Evolutionary conservation across 352 stramenopile genomes (phyloP).

Genomic region (Phytophthora cactorum): DNA sequence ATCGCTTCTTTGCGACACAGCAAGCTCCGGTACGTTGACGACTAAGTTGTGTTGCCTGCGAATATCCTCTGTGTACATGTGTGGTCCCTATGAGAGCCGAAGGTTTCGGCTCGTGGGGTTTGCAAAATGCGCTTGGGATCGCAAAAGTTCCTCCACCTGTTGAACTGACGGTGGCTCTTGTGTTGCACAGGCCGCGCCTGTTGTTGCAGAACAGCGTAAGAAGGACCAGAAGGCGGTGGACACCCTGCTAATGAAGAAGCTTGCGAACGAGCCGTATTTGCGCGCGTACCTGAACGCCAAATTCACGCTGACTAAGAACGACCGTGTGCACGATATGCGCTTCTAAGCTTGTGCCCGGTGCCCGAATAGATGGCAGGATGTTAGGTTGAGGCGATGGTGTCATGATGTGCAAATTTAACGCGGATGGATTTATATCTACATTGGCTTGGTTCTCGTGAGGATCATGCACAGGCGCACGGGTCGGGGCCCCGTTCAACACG

Average conservation of each 20-base stretch:
- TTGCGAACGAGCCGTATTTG: conserved; percentile 84
- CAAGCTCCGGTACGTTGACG: conserved; percentile 44
- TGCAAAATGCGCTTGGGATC: conserved; percentile 73
- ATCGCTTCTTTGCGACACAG: conserved; percentile 89
- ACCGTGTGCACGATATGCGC: conserved; percentile 97
- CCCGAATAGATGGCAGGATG: conserved; percentile 11
- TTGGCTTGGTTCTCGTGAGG: background rate
- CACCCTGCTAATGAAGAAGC: conserved; percentile 69
- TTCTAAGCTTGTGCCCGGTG: conserved; percentile 87
- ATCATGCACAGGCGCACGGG: conserved; percentile 20
- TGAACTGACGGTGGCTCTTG: conserved; percentile 24
- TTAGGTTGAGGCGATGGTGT: conserved; percentile 17
- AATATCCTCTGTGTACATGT: conserved; percentile 15
- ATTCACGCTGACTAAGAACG: conserved; percentile 98
- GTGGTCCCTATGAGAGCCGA: conserved; percentile 23
- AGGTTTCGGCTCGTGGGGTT: conserved; percentile 8
- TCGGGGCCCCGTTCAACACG: conserved; percentile 16
- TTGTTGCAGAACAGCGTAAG: conserved; percentile 95
- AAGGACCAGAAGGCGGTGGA: conserved; percentile 97
- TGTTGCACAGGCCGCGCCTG: conserved; percentile 46
- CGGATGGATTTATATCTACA: conserved; percentile 8
- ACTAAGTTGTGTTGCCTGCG: conserved; percentile 9
- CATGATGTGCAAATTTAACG: conserved; percentile 25
- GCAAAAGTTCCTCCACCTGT: conserved; percentile 51
- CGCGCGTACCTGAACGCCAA: conserved; percentile 98